Evolutionary conservation across 2,329 filamentous ascomycete genomes (phyloP).

Genomic region (Verticillium klebahnii): DNA sequence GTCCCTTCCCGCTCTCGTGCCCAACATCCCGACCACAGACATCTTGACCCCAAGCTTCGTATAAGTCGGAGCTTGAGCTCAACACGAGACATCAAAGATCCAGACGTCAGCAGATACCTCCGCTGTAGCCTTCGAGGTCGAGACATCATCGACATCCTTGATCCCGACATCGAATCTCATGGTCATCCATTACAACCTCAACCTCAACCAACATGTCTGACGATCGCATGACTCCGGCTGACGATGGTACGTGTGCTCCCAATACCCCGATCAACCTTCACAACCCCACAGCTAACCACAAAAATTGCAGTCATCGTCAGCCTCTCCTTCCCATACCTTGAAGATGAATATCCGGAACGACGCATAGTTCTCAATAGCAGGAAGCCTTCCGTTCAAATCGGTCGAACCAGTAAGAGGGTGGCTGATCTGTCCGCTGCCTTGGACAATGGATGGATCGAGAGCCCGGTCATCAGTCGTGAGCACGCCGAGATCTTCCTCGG

Average conservation of each 20-base stretch:
- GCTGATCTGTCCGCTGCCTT: constrained; percentile 23
- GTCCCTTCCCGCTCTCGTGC: not conserved
- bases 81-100: not conserved
- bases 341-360: constrained; percentile 9
- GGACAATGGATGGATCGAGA: constrained; percentile 65
- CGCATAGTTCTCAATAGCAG: constrained; percentile 24
- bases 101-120: not conserved
- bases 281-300: not conserved
- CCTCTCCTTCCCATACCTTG: not conserved
- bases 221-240: constrained; percentile 3
- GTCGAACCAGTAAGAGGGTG: constrained; percentile 39
- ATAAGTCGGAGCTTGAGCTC: not conserved
- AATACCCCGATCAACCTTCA: not conserved
- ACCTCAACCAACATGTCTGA: constrained; percentile 5
- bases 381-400: constrained; percentile 28
- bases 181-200: not conserved
- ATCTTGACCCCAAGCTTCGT: not conserved
- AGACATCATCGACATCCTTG: not conserved
- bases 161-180: not conserved
- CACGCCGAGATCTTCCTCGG: constrained; percentile 55
- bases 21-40: not conserved
- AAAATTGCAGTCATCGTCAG: not conserved
- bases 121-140: not conserved
- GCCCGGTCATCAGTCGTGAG: constrained; percentile 65
- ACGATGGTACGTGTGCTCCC: constrained; percentile 5